Percentiles rank a stretch among this genome's conserved stretches.
These are phyloP conservation scores for Mercurialis annua DNA, from an alignment of 345 rosid species.

Conservation along the genomic window DNA sequence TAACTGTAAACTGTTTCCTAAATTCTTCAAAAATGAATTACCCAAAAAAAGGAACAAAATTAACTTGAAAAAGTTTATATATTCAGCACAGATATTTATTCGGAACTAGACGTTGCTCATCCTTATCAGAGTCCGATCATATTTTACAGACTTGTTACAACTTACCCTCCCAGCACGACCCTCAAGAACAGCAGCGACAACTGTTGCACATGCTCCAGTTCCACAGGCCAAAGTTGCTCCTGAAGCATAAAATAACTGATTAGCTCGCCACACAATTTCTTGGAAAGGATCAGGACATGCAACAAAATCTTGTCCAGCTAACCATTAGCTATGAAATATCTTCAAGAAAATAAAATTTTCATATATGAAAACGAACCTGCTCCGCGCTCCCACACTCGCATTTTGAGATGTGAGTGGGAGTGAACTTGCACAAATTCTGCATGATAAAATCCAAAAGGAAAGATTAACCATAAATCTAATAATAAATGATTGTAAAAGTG, in stretches of 20 bases:
- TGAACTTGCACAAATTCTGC: conserved; percentile 93
- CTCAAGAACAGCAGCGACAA: conserved; percentile 97
- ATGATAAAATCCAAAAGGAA: conserved; percentile 6
- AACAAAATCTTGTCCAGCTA: conserved; percentile 3
- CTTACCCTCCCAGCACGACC: conserved; percentile 82
- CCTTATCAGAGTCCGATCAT: not conserved
- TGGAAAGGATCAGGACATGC: not conserved
- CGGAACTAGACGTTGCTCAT: not conserved
- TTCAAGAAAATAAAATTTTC: not conserved
- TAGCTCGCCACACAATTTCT: not conserved
- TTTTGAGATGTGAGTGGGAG: conserved; percentile 79
- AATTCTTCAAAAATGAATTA: too few species aligned
- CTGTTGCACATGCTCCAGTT: conserved; percentile 96
- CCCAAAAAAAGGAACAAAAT: too few species aligned
- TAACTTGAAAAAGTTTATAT: not conserved
- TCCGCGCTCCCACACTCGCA: conserved; percentile 99
- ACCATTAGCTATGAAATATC: not conserved
- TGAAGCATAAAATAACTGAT: conserved; percentile 15
- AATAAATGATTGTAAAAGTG: not conserved
- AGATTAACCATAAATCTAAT: not conserved
- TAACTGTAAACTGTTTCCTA: too few species aligned
- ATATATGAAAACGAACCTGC: conserved; percentile 49
- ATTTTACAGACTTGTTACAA: conserved; percentile 1
- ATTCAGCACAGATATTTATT: not conserved
- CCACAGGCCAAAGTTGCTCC: conserved; percentile 98